Evolutionary conservation across 148 eudicot species (phyloP).

Genomic region (Amaranthus palmeri): DNA sequence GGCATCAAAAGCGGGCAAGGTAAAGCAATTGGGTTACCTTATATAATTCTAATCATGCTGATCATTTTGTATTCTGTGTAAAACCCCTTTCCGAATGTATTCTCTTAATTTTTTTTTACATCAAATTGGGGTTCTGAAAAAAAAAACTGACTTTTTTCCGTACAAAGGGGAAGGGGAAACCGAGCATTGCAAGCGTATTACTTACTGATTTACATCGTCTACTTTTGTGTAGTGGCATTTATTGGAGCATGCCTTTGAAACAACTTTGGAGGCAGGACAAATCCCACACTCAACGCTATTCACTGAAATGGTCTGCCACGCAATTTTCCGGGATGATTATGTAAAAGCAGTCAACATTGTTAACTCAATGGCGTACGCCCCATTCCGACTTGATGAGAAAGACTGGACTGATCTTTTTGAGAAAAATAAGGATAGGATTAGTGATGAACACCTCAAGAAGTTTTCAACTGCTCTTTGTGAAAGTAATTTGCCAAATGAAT

Average conservation of each 20-base stretch:
- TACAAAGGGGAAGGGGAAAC: no score
- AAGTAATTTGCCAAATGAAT: conserved; percentile 39
- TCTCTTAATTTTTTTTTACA: background rate
- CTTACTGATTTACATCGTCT: no score
- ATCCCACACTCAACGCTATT: conserved; percentile 61
- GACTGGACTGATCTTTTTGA: conserved; percentile 67
- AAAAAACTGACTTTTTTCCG: no score
- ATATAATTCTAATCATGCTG: background rate
- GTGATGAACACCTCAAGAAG: conserved; percentile 32
- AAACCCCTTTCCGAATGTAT: background rate
- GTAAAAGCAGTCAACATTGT: conserved; percentile 42
- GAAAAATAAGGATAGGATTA: conserved; percentile 50
- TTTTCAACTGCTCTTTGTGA: conserved; percentile 34
- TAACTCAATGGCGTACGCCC: conserved; percentile 64
- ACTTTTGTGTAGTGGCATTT: conserved; percentile 55
- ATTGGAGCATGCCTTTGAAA: conserved; percentile 80
- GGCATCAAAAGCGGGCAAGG: conserved; percentile 92
- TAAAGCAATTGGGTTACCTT: conserved; percentile 16
- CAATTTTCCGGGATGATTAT: conserved; percentile 38
- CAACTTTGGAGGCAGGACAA: conserved; percentile 69
- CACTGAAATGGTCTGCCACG: conserved; percentile 64
- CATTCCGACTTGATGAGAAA: conserved; percentile 58
- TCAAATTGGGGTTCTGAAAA: no score
- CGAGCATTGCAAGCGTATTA: no score
- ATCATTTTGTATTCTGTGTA: background rate